Conservation (phyloP, 2,329 filamentous ascomycete species). For the Reticulascus tulasneorum region DNA sequence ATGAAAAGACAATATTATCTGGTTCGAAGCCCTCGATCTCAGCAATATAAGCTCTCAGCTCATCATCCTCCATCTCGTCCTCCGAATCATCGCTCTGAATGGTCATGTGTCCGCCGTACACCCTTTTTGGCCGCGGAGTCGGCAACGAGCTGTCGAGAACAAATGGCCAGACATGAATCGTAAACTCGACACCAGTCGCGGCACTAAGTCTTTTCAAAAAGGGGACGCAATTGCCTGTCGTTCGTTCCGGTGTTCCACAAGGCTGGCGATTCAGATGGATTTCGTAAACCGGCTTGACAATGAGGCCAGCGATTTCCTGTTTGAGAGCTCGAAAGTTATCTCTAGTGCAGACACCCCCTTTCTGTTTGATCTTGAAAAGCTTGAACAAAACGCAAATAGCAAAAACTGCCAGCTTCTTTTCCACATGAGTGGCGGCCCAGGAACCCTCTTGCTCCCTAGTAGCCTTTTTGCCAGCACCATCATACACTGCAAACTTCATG, state of each 20-base stretch:
- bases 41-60: too few species aligned
- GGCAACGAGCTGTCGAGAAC: slow-evolving; percentile 1
- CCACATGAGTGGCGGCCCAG: slow-evolving; percentile 29
- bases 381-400: slow-evolving; percentile 23
- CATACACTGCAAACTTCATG: slow-evolving; percentile 25
- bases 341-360: too few species aligned
- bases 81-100: too few species aligned
- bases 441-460: slow-evolving; percentile 1
- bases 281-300: background rate
- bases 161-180: slow-evolving; percentile 3
- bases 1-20: too few species aligned
- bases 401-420: slow-evolving; percentile 34
- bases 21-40: too few species aligned
- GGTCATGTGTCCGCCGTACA: too few species aligned
- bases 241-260: background rate
- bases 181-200: background rate
- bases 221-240: background rate
- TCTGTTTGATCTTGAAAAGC: background rate
- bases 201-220: background rate
- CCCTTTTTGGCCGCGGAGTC: background rate
- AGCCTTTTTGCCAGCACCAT: slow-evolving; percentile 9
- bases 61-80: too few species aligned
- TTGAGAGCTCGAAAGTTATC: too few species aligned
- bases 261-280: slow-evolving; percentile 3
- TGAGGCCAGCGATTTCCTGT: too few species aligned